Conservation (phyloP, 2,329 filamentous ascomycete species). For the Neurospora sp. region DNA sequence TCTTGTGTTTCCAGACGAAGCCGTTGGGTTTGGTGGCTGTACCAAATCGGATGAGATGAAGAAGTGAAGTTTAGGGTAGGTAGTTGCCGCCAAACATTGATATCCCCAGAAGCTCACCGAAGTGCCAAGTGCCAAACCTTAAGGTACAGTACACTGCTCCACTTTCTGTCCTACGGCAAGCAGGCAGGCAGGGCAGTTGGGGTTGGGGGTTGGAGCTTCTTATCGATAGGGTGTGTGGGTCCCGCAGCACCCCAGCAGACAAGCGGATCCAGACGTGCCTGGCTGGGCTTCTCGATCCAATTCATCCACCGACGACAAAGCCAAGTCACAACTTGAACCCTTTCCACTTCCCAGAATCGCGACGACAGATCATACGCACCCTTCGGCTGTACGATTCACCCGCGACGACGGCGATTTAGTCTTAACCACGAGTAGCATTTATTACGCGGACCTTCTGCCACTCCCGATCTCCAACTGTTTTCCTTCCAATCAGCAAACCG, state of each 20-base stretch:
- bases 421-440: not conserved
- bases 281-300: not conserved
- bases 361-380: not conserved
- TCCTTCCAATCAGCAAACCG: not conserved
- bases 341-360: not conserved
- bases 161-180: not conserved
- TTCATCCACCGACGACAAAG: not conserved
- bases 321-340: not conserved
- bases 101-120: not conserved
- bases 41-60: not conserved
- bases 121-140: not conserved
- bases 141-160: not conserved
- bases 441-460: not conserved
- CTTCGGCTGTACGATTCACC: not conserved
- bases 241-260: not conserved
- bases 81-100: not conserved
- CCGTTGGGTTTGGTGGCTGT: not conserved
- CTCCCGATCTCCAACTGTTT: not conserved
- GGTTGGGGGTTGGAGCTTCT: not conserved
- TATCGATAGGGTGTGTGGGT: not conserved
- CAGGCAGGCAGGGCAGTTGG: not conserved
- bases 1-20: not conserved
- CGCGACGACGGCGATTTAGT: not conserved
- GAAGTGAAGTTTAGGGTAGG: not conserved
- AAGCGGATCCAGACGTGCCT: not conserved